phyloP scores from a whole-genome alignment of 805 yeast genomes.

The Starmerella scarabaei region DNA sequence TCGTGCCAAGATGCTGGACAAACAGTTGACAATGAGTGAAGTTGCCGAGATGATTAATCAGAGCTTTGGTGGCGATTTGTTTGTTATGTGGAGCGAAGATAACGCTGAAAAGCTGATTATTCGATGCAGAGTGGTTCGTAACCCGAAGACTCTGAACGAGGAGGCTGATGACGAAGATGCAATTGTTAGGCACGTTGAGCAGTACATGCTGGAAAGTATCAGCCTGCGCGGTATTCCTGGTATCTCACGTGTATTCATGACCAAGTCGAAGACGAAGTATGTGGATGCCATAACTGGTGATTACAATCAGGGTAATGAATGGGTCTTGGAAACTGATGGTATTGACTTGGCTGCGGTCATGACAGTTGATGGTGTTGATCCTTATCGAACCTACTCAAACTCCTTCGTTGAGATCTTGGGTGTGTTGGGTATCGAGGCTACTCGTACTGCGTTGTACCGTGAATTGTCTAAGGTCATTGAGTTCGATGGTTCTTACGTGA shows the following conservation, averaged over 20 bases:
- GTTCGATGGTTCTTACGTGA: constrained; percentile 98
- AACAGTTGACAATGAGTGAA: constrained; percentile 94
- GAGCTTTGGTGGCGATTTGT: constrained; percentile 86
- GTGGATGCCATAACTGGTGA: constrained; percentile 63
- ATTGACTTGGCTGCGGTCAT: constrained; percentile 89
- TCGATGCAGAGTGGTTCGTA: constrained; percentile 97
- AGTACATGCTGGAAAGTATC: constrained; percentile 89
- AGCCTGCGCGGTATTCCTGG: constrained; percentile 93
- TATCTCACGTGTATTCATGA: constrained; percentile 67
- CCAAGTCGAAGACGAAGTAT: constrained; percentile 31
- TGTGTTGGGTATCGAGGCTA: constrained; percentile 96
- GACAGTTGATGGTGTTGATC: constrained; percentile 89
- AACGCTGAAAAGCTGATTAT: constrained; percentile 91
- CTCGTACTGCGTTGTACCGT: constrained; percentile 82
- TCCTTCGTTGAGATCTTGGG: constrained; percentile 91
- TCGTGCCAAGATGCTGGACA: constrained; percentile 97
- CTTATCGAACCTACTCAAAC: constrained; percentile 82
- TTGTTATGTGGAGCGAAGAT: constrained; percentile 98
- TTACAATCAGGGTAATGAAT: constrained; percentile 76
- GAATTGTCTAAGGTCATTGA: constrained; percentile 96
- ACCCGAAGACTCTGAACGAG: constrained; percentile 83
- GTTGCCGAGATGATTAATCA: constrained; percentile 92
- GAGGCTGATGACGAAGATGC: constrained; percentile 97
- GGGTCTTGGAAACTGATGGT: constrained; percentile 99
- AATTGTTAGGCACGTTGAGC: constrained; percentile 85